phyloP scores from a whole-genome alignment of 169 alveolate genomes.

The Perkinsus marinus region DNA sequence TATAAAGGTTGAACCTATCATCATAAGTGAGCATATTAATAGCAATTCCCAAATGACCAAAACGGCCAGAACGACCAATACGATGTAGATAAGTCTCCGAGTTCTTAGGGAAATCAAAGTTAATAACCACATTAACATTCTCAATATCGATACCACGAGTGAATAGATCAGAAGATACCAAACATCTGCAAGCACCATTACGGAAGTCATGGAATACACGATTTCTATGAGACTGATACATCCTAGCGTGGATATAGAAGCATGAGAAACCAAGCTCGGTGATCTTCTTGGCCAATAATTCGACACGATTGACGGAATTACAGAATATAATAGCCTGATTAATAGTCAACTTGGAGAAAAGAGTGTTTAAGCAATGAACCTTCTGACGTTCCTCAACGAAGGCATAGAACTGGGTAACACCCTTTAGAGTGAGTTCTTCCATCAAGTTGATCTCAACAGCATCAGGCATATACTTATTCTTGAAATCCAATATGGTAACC shows the following conservation, averaged over 20 bases:
- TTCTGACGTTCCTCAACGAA: constrained; percentile 94
- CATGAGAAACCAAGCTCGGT: constrained; percentile 96
- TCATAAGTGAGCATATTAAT: constrained; percentile 84
- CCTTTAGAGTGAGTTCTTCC: constrained; percentile 96
- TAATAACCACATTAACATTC: constrained; percentile 94
- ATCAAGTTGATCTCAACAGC: constrained; percentile 90
- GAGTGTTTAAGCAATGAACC: constrained; percentile 91
- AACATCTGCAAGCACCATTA: constrained; percentile 80
- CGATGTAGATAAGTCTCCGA: constrained; percentile 90
- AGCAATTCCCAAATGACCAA: constrained; percentile 94
- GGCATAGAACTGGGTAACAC: constrained; percentile 96
- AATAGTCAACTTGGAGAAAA: constrained; percentile 70
- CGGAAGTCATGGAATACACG: constrained; percentile 94
- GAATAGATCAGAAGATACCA: constrained; percentile 81
- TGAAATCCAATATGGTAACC: constrained; percentile 86
- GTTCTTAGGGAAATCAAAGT: constrained; percentile 93
- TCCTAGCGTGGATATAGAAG: constrained; percentile 94
- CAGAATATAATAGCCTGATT: constrained; percentile 95
- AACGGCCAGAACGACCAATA: constrained; percentile 95
- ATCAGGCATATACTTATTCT: constrained; percentile 79
- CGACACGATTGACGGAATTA: constrained; percentile 94
- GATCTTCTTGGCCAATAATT: constrained; percentile 93
- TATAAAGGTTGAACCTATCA: constrained; percentile 72
- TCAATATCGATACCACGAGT: constrained; percentile 98
- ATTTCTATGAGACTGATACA: constrained; percentile 87